phyloP scores from a whole-genome alignment of 2,329 filamentous ascomycete genomes.

The Saccharata proteae region DNA sequence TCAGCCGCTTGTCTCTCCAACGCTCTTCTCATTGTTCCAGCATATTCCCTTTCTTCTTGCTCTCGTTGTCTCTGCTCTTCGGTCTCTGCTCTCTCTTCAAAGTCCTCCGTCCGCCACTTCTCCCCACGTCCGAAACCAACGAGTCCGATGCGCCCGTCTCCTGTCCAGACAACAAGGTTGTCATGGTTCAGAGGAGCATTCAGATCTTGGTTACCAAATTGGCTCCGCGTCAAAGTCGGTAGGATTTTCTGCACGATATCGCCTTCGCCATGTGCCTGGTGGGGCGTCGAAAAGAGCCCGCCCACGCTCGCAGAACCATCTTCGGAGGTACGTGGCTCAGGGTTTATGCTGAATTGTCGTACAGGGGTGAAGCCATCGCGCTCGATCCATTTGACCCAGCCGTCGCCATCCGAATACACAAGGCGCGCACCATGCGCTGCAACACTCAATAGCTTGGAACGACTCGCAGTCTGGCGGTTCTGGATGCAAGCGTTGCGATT shows the following conservation, averaged over 20 bases:
- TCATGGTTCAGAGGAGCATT: constrained; percentile 31
- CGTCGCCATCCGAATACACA: constrained; percentile 73
- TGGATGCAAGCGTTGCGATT: constrained; percentile 26
- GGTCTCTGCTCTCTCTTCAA: constrained; percentile 22
- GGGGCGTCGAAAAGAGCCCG: constrained; percentile 1
- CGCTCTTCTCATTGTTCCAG: constrained; percentile 60
- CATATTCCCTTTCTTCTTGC: constrained; percentile 50
- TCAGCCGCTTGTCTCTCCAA: constrained; percentile 70
- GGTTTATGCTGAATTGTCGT: constrained; percentile 46
- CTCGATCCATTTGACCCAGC: constrained; percentile 82
- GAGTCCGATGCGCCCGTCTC: constrained; percentile 63
- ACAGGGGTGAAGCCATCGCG: constrained; percentile 55
- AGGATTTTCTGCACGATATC: constrained; percentile 75
- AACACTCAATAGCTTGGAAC: constrained; percentile 70
- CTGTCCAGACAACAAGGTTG: constrained; percentile 77
- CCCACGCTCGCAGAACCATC: constrained; percentile 51
- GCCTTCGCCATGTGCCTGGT: constrained; percentile 27
- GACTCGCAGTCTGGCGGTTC: constrained; percentile 74
- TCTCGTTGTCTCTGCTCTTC: constrained; percentile 40
- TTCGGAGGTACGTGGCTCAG: constrained; percentile 11
- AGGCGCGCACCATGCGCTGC: constrained; percentile 70
- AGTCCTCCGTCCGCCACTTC: constrained; percentile 18
- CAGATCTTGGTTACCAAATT: neutral
- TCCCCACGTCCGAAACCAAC: constrained; percentile 36
- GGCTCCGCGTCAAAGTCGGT: constrained; percentile 35